Evolutionary conservation across 2,329 filamentous ascomycete genomes (phyloP).

Genomic region (Graphilbum fragrans): DNA sequence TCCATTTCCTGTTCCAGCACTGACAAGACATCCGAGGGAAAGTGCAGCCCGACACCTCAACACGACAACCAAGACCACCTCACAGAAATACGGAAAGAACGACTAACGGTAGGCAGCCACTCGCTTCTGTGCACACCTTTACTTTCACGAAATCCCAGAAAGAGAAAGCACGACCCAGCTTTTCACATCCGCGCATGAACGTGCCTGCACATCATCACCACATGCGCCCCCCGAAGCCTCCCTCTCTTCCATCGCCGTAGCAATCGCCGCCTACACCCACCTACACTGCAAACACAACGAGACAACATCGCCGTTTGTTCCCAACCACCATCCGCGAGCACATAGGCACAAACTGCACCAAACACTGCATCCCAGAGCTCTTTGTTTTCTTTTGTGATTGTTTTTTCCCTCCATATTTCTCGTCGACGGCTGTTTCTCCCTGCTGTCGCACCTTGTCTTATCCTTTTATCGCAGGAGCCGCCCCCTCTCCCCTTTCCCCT

Average conservation of each 20-base stretch:
- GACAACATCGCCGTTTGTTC: neutral
- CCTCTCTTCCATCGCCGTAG: neutral
- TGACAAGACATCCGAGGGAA: neutral
- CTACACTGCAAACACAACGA: neutral
- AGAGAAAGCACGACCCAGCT: neutral
- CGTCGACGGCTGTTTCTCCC: neutral
- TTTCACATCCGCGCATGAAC: too few species aligned
- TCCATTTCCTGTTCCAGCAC: neutral
- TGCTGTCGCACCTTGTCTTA: neutral
- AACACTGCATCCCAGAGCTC: neutral
- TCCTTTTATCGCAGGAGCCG: neutral
- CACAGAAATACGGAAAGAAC: neutral
- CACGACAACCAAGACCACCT: neutral
- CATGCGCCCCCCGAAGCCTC: neutral
- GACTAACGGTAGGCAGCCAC: neutral
- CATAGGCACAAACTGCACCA: too few species aligned
- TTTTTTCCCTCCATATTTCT: slow-evolving; percentile 1
- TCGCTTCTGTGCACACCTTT: neutral
- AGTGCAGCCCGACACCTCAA: neutral
- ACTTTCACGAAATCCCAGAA: neutral
- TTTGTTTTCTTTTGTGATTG: slow-evolving; percentile 1
- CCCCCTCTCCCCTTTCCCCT: neutral
- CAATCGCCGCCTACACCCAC: neutral
- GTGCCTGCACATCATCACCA: neutral
- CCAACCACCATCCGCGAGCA: neutral